Conservation (phyloP, 495 filamentous ascomycete species). For the Cryomyces minteri region DNA sequence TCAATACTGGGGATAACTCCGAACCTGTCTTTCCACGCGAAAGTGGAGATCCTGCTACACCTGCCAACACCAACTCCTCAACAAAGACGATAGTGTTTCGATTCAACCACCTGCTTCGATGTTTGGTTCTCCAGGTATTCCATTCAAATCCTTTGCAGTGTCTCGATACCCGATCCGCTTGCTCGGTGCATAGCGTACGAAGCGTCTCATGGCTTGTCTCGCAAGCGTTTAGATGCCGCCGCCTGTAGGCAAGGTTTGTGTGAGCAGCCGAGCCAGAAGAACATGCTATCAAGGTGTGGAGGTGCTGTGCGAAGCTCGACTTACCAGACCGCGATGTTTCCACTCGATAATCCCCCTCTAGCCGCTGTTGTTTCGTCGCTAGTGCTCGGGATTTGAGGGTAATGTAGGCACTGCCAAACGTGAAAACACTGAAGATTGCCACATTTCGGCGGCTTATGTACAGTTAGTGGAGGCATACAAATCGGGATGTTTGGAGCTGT, state of each 20-base stretch:
- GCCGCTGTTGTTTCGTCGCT: constrained; percentile 6
- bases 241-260: not conserved
- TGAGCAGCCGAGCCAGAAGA: not conserved
- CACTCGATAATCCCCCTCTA: constrained; percentile 8
- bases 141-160: not conserved
- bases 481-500: not conserved
- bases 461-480: not conserved
- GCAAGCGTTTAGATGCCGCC: constrained; percentile 1
- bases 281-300: not conserved
- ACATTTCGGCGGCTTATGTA: constrained; percentile 6
- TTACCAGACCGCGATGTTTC: constrained; percentile 9
- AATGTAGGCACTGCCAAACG: constrained; percentile 6
- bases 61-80: too few species aligned
- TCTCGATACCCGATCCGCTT: not conserved
- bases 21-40: not conserved
- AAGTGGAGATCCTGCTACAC: not conserved
- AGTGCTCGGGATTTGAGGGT: constrained; percentile 9
- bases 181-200: not conserved
- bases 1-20: not conserved
- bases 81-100: too few species aligned
- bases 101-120: not conserved
- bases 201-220: not conserved
- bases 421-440: constrained; percentile 5
- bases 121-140: not conserved
- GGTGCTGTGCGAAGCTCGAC: not conserved